Conservation (phyloP, 306 rosid species). For the Luffa acutangula region DNA sequence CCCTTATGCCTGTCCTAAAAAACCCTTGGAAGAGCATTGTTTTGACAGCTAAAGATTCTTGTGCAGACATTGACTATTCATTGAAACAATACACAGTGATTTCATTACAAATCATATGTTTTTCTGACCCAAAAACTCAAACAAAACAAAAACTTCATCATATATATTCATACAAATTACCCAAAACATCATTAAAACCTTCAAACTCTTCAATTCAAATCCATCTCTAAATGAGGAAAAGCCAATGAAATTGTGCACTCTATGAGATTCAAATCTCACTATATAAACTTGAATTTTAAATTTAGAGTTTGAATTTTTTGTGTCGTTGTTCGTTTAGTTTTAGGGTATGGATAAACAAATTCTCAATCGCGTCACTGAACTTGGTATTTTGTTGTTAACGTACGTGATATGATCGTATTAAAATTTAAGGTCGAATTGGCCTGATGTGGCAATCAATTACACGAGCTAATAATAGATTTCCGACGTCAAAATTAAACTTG, state of each 20-base stretch:
- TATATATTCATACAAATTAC: neutral
- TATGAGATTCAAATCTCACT: neutral
- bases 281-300: neutral
- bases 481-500: neutral
- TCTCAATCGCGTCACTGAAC: neutral
- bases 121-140: conserved; percentile 1
- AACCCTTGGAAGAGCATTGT: conserved; percentile 8
- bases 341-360: neutral
- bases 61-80: conserved; percentile 9
- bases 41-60: conserved; percentile 11
- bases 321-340: neutral
- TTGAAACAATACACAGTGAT: conserved; percentile 6
- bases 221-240: neutral
- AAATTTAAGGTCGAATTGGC: neutral
- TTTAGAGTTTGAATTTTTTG: neutral
- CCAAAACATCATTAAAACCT: neutral
- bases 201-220: neutral
- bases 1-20: conserved; percentile 7
- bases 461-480: neutral
- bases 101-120: neutral
- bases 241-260: neutral
- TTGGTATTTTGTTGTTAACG: neutral
- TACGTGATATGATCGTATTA: neutral
- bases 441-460: neutral
- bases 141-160: neutral